A percentile compares a stretch with the other conserved stretches of the same genome.
These are phyloP conservation scores for Ustilago bromivora DNA, from an alignment of 1,284 basidiomycete species.

Conservation along the genomic window DNA sequence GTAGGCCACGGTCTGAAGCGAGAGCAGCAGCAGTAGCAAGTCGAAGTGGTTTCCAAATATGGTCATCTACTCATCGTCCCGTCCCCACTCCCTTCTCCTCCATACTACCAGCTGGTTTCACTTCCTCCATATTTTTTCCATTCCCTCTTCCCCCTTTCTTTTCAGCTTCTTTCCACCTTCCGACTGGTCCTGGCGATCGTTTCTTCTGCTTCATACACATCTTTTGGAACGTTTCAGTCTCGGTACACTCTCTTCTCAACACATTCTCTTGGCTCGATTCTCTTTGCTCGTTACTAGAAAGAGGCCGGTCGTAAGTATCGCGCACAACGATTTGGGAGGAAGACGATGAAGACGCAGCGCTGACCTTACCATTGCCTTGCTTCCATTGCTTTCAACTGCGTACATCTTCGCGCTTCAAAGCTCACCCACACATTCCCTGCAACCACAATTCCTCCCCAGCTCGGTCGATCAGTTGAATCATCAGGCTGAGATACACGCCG, in stretches of 20 bases:
- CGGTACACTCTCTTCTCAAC: constrained; percentile 12
- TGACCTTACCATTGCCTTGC: not conserved
- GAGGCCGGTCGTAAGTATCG: constrained; percentile 41
- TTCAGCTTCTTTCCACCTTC: constrained; percentile 15
- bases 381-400: not conserved
- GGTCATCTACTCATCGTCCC: constrained; percentile 6
- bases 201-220: not conserved
- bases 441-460: not conserved
- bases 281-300: not conserved
- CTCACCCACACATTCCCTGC: not conserved
- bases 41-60: constrained; percentile 11
- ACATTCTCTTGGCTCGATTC: constrained; percentile 18
- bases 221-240: constrained; percentile 9
- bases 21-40: not conserved
- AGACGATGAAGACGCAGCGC: not conserved
- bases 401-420: not conserved
- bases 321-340: not conserved
- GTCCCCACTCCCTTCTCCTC: constrained; percentile 24
- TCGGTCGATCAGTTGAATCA: not conserved
- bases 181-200: constrained; percentile 33
- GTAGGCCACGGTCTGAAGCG: not conserved
- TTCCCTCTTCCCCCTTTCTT: constrained; percentile 9
- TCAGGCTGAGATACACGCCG: not conserved
- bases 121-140: constrained; percentile 18
- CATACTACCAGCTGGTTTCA: constrained; percentile 50